Percentiles rank a stretch among this genome's conserved stretches.
Conservation (phyloP, 2,329 filamentous ascomycete genomes). For the Fusarium annulatum region DNA sequence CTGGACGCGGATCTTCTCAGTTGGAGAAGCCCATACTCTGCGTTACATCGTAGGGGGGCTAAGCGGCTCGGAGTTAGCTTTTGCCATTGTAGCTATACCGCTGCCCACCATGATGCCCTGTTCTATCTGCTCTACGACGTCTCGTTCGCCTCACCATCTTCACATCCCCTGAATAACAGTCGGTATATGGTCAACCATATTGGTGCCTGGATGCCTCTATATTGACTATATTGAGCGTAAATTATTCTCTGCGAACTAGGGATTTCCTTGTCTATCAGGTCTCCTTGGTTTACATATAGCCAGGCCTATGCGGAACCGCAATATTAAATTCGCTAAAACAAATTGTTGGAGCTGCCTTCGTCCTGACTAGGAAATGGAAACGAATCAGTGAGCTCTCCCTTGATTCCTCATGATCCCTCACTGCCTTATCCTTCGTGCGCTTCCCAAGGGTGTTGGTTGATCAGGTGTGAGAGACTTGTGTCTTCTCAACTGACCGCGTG, state of each 20-base stretch:
- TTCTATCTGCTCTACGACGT: neutral
- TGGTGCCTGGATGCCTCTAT: slow-evolving; percentile 6
- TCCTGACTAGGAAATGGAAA: neutral
- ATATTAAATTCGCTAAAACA: slow-evolving; percentile 8
- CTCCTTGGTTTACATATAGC: neutral
- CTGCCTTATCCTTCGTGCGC: neutral
- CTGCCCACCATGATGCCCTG: slow-evolving; percentile 3
- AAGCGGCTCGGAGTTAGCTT: slow-evolving; percentile 4
- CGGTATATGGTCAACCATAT: neutral
- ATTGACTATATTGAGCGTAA: neutral
- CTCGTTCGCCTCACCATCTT: slow-evolving; percentile 7
- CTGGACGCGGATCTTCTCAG: slow-evolving; percentile 41
- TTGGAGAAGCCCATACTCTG: slow-evolving; percentile 29
- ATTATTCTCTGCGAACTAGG: neutral
- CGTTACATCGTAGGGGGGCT: slow-evolving; percentile 38
- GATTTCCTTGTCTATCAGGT: slow-evolving; percentile 11
- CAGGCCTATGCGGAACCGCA: slow-evolving; percentile 4
- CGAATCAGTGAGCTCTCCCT: neutral
- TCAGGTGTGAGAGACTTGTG: neutral
- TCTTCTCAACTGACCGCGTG: neutral
- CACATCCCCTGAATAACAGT: neutral
- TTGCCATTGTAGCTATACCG: slow-evolving; percentile 1
- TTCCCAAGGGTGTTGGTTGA: neutral
- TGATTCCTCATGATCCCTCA: neutral
- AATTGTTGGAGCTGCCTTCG: neutral